Evolutionary conservation across 768 basidiomycete species (phyloP).

Genomic region (Pleurotus cornucopiae): DNA sequence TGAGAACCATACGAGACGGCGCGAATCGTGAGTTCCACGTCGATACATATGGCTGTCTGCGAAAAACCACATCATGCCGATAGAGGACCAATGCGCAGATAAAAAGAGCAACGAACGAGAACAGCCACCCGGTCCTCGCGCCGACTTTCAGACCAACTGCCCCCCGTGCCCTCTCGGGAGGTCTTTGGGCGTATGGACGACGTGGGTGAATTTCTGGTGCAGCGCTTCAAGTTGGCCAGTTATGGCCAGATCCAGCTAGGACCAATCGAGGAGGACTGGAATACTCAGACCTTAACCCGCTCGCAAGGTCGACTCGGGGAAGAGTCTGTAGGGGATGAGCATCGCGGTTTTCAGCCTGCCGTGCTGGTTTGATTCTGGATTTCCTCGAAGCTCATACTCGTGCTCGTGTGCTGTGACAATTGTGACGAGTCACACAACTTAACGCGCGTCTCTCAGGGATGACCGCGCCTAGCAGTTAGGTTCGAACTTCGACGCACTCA

Average conservation of each 20-base stretch:
- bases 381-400: too few relatives aligned
- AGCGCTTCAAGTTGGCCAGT: slow-evolving; percentile 42
- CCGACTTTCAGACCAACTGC: slow-evolving; percentile 48
- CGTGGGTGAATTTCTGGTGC: slow-evolving; percentile 58
- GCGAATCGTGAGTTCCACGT: not conserved
- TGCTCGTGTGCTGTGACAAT: too few relatives aligned
- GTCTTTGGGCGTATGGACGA: not conserved
- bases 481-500: too few relatives aligned
- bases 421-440: too few relatives aligned
- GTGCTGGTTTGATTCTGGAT: not conserved
- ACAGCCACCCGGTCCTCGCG: slow-evolving; percentile 45
- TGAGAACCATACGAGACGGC: not conserved
- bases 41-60: not conserved
- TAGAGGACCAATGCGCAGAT: slow-evolving; percentile 10
- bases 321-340: slow-evolving; percentile 37
- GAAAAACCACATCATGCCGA: not conserved
- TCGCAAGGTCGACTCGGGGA: slow-evolving; percentile 38
- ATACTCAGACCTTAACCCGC: slow-evolving; percentile 85
- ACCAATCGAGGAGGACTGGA: slow-evolving; percentile 58
- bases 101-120: not conserved
- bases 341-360: slow-evolving; percentile 51
- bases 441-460: too few relatives aligned
- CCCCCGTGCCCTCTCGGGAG: slow-evolving; percentile 12
- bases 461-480: too few relatives aligned
- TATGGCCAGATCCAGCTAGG: slow-evolving; percentile 58